phyloP scores from a whole-genome alignment of 768 basidiomycete genomes.

The Ramaria sp. region DNA sequence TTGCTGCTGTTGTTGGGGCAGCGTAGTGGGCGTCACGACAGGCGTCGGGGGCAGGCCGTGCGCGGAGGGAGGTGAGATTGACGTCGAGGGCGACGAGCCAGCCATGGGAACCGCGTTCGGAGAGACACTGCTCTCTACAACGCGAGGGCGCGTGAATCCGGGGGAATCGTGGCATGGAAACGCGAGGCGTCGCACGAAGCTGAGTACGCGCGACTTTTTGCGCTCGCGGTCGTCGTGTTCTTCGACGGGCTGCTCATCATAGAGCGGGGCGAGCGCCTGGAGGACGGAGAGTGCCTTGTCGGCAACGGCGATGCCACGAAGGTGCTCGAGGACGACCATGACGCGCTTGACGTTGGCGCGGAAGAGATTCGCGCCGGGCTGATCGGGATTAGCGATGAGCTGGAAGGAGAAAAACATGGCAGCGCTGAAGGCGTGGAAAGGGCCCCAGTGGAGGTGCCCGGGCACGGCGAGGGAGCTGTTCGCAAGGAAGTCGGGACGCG shows the following conservation, averaged over 20 bases:
- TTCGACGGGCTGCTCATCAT: slow-evolving; percentile 28
- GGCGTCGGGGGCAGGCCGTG: neutral
- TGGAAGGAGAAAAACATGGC: slow-evolving; percentile 92
- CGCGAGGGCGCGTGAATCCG: slow-evolving; percentile 28
- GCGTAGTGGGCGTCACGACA: neutral
- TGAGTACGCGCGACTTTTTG: slow-evolving; percentile 48
- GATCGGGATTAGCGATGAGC: slow-evolving; percentile 68
- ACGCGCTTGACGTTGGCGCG: slow-evolving; percentile 67
- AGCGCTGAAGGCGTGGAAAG: slow-evolving; percentile 76
- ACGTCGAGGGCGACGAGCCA: neutral
- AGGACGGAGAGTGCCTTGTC: slow-evolving; percentile 70
- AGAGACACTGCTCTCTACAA: neutral
- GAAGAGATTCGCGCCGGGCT: slow-evolving; percentile 68
- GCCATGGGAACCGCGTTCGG: neutral
- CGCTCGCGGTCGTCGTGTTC: slow-evolving; percentile 42
- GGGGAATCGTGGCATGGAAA: slow-evolving; percentile 72
- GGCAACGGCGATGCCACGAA: slow-evolving; percentile 52
- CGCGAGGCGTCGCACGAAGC: slow-evolving; percentile 62
- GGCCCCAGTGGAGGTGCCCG: slow-evolving; percentile 77
- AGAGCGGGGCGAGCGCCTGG: slow-evolving; percentile 62
- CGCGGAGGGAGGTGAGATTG: neutral
- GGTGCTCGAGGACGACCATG: slow-evolving; percentile 53
- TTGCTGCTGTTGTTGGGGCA: neutral
- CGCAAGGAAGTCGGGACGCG: slow-evolving; percentile 64
- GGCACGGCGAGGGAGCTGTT: slow-evolving; percentile 62